Evolutionary conservation across 495 filamentous ascomycete genomes (phyloP), one percentile per base, ranked within the genome.

Genomic region (Aspergillus funiculosus): DNA sequence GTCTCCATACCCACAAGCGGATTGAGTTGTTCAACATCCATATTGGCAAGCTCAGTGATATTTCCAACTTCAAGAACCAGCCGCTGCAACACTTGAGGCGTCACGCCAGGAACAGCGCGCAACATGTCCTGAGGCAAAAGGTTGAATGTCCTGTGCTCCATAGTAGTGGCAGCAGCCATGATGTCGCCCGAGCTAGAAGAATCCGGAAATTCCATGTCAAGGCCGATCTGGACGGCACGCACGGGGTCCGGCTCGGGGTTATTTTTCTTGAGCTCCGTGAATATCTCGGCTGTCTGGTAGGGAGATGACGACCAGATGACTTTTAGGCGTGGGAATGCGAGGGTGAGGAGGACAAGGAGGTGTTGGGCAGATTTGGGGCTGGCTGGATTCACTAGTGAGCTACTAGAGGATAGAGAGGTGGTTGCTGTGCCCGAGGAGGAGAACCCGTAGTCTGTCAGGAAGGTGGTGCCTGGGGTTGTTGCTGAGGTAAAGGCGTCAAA

Each of bases 221-320:
- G 68, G 0, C 92, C 92, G 11, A 87, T 77, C 39, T 85, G 77
- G 3, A 94, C 87, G 2, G 94, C 92, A 3, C 78, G 80, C 17
- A 95, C 75, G 10, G 94, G 94, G 61, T 98, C 88, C 1, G 92
- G 94, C 67, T 98, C 92, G 3, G 82, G 72, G 50, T 86, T 81
- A 46, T 85, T 80, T 54, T 87, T 86, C 69, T 98, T 98, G 17
- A 98, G 72, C 54, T 89, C 85, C 27, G 87, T 82, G 62, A 97
- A 97, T 50, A 98, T 97, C 68, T 95, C 89, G 4, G 92, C 92
- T 1, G 94, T 97, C 62, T 98, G 91, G 60, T 95, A 96, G 0
- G 92, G 91, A 13, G 80, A 87, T 0, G 81, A 86, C 6, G 86
- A 91, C 92, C 92, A 98, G 51, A 98, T 90, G 39, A 98, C 83